Base-by-base conservation (phyloP, 495 filamentous ascomycete species). In the Entonaema liquescens region DNA sequence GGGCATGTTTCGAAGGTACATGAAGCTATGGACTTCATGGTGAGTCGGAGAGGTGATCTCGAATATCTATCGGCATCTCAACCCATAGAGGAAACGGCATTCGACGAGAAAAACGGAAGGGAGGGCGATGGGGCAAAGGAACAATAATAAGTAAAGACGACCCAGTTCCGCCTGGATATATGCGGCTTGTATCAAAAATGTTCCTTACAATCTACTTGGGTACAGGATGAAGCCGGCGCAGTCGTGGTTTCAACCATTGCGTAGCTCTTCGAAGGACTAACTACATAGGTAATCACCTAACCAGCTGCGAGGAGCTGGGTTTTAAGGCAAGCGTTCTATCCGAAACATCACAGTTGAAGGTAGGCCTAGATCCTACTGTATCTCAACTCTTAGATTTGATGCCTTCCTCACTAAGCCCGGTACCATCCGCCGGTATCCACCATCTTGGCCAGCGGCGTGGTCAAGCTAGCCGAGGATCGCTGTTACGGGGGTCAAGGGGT, bases 21-120 rank as follows among this genome's bases (percentile, higher is more conserved):
- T 6, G 61, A 58, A 56, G 71, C 70, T 50, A 72, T 72, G 13
- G 70, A 72, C 26, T 7, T 57, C 70, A 72, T 72, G 11, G 65
- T 68, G 38, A 42, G 49, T 13, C 21, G 36, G 17, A 31, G 19
- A 11, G 6, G 12, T 11, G 35, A 59, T 53, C 29, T 17, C 8
- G 59, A 31, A 52, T 38, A 33, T 56, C 29, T 64, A 47, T 36
- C 15, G 50, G 17, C 38, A 42, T 59, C 49, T 57, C 36, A 57
- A 33, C 49, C 29, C 35, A 55, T 61, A 29, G 19, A 59, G 12
- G 13, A 60, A 44, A 59, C 15, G 38, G 9, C 49, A 42, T 49
- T 63, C 59, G 55, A 60, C 60, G 23, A 60, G 59, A 21, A 65
- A 57, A 29, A 29, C 29, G 40, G 31, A 15, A 28, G 33, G 52